Percentiles rank a stretch among this genome's conserved stretches.
These are phyloP conservation scores for Zelopaecilomyces penicillatus DNA, from an alignment of 2,329 filamentous ascomycete genomes.

Conservation along the genomic window DNA sequence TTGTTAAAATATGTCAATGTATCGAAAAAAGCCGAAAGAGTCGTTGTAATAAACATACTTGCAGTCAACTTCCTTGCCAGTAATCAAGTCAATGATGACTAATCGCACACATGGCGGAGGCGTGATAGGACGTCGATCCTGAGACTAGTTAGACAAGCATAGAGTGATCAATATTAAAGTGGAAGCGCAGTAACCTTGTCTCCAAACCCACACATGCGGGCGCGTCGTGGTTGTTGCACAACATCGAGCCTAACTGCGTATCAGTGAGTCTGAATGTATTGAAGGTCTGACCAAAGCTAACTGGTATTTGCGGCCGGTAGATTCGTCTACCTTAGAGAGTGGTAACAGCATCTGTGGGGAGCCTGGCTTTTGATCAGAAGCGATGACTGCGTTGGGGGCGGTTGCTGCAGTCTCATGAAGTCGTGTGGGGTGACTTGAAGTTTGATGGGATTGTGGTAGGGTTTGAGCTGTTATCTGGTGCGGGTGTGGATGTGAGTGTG, in stretches of 20 bases:
- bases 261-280: conserved; percentile 12
- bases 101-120: conserved; percentile 87
- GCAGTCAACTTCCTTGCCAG: conserved; percentile 74
- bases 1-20: neutral
- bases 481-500: neutral
- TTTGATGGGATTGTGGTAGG: conserved; percentile 5
- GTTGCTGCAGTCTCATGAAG: conserved; percentile 16
- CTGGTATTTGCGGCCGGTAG: conserved; percentile 27
- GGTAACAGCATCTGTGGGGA: conserved; percentile 16
- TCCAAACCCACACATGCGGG: conserved; percentile 97
- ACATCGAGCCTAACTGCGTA: conserved; percentile 54
- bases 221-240: conserved; percentile 83
- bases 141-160: conserved; percentile 3
- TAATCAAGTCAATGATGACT: conserved; percentile 64
- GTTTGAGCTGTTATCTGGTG: neutral
- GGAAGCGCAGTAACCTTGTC: conserved; percentile 64
- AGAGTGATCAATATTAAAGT: neutral
- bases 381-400: conserved; percentile 4
- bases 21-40: neutral
- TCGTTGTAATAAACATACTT: conserved; percentile 51
- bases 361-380: conserved; percentile 2
- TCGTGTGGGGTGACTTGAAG: conserved; percentile 11
- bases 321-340: conserved; percentile 27
- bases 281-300: conserved; percentile 13
- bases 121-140: conserved; percentile 93